A percentile compares a stretch with the other conserved stretches of the same genome.
These are phyloP conservation scores for Ochromonas danica DNA, from an alignment of 108 stramenopile genomes.

Conservation along the genomic window DNA sequence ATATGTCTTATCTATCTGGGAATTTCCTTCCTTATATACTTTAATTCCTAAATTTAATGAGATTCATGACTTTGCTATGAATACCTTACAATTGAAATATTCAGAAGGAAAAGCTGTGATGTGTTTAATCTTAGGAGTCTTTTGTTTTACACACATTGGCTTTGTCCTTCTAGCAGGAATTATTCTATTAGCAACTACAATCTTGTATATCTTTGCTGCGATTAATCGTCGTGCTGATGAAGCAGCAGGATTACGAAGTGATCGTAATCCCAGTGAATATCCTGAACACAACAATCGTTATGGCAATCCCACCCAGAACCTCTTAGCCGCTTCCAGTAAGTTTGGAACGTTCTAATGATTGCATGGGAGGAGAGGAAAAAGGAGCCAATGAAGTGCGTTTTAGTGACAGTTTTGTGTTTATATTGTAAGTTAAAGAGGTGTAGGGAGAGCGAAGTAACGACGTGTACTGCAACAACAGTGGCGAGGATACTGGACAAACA, in stretches of 20 bases:
- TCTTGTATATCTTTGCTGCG: conserved; percentile 23
- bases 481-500: no score
- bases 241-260: neutral
- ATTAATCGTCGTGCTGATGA: conserved; percentile 13
- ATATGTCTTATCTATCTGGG: neutral
- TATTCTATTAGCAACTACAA: neutral
- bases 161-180: neutral
- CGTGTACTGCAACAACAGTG: no score
- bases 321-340: neutral
- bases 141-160: neutral
- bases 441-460: no score
- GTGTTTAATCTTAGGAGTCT: neutral
- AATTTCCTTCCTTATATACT: neutral
- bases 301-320: neutral
- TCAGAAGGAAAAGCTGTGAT: neutral
- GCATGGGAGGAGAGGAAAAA: no score
- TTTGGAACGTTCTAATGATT: conserved; percentile 32
- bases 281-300: neutral
- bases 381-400: no score
- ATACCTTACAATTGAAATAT: neutral
- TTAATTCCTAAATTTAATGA: neutral
- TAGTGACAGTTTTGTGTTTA: no score
- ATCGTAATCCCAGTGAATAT: neutral
- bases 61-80: neutral
- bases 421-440: no score